phyloP scores from a whole-genome alignment of 2,329 filamentous ascomycete species.

The Neofusicoccum ribis region DNA sequence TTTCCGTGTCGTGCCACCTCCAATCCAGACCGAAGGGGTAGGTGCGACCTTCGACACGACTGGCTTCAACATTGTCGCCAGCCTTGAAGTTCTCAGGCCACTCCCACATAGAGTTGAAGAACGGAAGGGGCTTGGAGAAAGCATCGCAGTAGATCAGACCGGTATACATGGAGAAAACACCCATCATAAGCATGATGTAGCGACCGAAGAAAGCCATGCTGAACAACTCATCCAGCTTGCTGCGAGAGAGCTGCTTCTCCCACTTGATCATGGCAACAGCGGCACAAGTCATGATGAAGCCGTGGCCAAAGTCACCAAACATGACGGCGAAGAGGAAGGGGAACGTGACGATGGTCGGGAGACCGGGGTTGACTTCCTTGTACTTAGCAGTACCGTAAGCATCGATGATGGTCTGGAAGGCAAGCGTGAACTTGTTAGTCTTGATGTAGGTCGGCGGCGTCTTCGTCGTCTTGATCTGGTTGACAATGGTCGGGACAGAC shows the following conservation, averaged over 20 bases:
- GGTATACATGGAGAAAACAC: conserved; percentile 93
- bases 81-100: conserved; percentile 71
- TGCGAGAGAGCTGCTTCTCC: conserved; percentile 76
- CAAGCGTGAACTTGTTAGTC: conserved; percentile 97
- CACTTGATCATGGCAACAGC: conserved; percentile 94
- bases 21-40: conserved; percentile 96
- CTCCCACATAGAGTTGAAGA: conserved; percentile 89
- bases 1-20: conserved; percentile 95
- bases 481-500: conserved; percentile 97
- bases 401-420: conserved; percentile 98
- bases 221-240: conserved; percentile 96
- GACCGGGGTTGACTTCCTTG: conserved; percentile 91
- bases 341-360: conserved; percentile 95
- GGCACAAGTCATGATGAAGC: conserved; percentile 80
- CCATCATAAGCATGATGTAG: conserved; percentile 99
- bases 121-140: conserved; percentile 88
- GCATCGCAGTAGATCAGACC: conserved; percentile 97
- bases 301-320: conserved; percentile 98
- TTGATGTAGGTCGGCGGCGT: conserved; percentile 96
- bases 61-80: conserved; percentile 64
- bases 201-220: conserved; percentile 98
- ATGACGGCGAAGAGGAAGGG: conserved; percentile 99
- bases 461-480: conserved; percentile 95
- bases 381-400: conserved; percentile 98
- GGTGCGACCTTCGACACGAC: conserved; percentile 69